Percentiles rank a stretch among this genome's conserved stretches.
phyloP scores from a whole-genome alignment of 208 protist genomes.

The Trypanosoma caninum region DNA sequence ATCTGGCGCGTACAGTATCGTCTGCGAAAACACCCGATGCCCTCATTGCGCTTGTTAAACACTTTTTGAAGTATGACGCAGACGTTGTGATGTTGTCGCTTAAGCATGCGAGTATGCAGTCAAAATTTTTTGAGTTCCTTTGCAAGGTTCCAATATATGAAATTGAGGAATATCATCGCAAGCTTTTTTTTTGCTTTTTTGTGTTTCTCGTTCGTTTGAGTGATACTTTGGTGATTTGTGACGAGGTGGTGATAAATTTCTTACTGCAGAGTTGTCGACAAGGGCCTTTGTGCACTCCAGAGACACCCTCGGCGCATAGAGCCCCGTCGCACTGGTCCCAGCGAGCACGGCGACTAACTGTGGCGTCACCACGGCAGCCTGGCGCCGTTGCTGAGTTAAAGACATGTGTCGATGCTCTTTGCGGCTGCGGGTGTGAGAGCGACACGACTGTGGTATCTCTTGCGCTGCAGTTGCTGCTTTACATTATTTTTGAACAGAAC shows the following conservation, averaged over 20 bases:
- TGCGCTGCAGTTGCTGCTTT: slow-evolving; percentile 24
- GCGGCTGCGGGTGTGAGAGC: slow-evolving; percentile 4
- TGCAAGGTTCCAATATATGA: slow-evolving; percentile 3
- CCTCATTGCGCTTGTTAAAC: slow-evolving; percentile 34
- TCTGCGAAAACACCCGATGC: slow-evolving; percentile 27
- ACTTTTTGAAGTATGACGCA: slow-evolving; percentile 26
- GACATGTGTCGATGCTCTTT: slow-evolving; percentile 4
- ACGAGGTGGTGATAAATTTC: slow-evolving; percentile 8
- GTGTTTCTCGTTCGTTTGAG: slow-evolving; percentile 16
- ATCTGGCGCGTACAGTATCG: slow-evolving; percentile 39
- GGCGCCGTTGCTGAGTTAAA: neutral
- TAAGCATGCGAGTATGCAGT: slow-evolving; percentile 39
- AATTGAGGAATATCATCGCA: slow-evolving; percentile 3
- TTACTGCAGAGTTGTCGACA: slow-evolving; percentile 7
- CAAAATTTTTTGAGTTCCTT: slow-evolving; percentile 33
- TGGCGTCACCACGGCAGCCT: neutral
- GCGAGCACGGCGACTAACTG: neutral
- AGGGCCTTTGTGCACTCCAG: neutral
- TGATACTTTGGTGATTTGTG: slow-evolving; percentile 19
- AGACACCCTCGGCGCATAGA: neutral
- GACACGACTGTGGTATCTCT: slow-evolving; percentile 23
- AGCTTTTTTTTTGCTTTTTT: slow-evolving; percentile 18
- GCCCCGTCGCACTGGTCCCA: slow-evolving; percentile 15
- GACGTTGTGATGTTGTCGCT: slow-evolving; percentile 39
- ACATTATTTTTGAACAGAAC: slow-evolving; percentile 42